A percentile compares a stretch with the other conserved stretches of the same genome.
phyloP scores from a whole-genome alignment of 129 eudicot genomes.

The Rutidosis leptorrhynchoides region DNA sequence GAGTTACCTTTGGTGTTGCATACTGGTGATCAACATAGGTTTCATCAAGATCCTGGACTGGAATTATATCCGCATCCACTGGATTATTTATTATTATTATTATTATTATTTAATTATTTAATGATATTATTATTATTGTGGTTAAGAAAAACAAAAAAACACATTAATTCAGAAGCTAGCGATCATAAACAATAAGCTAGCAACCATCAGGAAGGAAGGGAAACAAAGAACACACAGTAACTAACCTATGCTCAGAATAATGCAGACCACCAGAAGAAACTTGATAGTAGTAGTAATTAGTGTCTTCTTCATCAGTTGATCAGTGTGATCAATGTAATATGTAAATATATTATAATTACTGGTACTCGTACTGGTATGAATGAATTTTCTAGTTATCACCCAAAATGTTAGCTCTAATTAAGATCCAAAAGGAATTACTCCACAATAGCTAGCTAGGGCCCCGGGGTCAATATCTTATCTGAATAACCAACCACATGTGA shows the following conservation, averaged over 20 bases:
- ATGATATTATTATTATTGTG: too few species aligned
- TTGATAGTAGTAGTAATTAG: too few species aligned
- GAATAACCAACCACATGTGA: background rate
- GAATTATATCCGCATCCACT: conserved; percentile 17
- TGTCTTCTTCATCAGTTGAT: conserved; percentile 26
- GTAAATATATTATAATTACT: background rate
- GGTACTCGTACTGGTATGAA: too few species aligned
- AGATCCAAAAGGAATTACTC: conserved; percentile 22
- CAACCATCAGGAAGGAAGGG: background rate
- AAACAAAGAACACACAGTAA: conserved; percentile 2
- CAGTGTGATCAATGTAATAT: too few species aligned
- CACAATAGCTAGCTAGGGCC: too few species aligned
- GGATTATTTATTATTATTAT: too few species aligned
- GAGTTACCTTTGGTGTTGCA: conserved; percentile 31
- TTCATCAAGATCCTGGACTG: conserved; percentile 18
- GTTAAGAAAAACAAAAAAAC: background rate
- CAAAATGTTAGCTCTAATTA: conserved; percentile 11
- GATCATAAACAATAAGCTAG: background rate
- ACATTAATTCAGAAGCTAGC: background rate
- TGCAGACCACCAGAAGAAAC: conserved; percentile 22
- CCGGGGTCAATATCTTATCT: conserved; percentile 22
- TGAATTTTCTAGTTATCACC: background rate
- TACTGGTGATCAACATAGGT: conserved; percentile 10
- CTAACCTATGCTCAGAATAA: conserved; percentile 28
- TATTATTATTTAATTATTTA: too few species aligned